A percentile compares a stretch with the other conserved stretches of the same genome.
phyloP scores from a whole-genome alignment of 208 protist genomes.

The Wallacemonas sp. region DNA sequence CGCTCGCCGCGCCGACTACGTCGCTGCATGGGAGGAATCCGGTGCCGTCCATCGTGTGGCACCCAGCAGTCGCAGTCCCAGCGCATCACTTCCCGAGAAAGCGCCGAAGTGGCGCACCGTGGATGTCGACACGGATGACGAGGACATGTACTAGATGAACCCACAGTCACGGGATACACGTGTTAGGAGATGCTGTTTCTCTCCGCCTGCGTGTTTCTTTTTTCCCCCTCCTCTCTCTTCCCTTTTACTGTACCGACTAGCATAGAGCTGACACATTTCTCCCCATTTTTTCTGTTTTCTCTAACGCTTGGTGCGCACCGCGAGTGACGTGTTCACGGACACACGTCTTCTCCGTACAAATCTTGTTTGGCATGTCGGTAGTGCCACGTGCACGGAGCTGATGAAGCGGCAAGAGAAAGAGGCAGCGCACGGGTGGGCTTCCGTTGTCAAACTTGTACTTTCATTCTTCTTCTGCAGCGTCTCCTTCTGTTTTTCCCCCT shows the following conservation, averaged over 20 bases:
- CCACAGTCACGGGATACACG: not conserved
- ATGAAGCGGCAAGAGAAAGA: no score
- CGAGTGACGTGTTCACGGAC: no score
- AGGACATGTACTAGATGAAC: conserved; percentile 1
- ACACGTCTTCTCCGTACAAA: no score
- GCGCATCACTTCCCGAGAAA: conserved; percentile 64
- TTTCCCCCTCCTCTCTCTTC: conserved; percentile 17
- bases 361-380: no score
- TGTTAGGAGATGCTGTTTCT: no score
- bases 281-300: not conserved
- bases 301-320: no score
- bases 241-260: conserved; percentile 11
- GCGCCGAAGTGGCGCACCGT: conserved; percentile 61
- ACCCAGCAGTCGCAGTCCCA: conserved; percentile 41
- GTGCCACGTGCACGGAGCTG: no score
- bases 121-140: conserved; percentile 4
- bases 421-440: no score
- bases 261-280: conserved; percentile 10
- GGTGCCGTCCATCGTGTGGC: conserved; percentile 43
- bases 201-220: no score
- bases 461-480: not conserved
- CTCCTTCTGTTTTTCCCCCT: conserved; percentile 14
- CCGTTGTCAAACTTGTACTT: not conserved
- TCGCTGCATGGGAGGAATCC: conserved; percentile 60
- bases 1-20: conserved; percentile 44